Evolutionary conservation across 1,284 basidiomycete species (phyloP), one percentile per base, ranked within the genome.

Genomic region (Boletellus sp.): DNA sequence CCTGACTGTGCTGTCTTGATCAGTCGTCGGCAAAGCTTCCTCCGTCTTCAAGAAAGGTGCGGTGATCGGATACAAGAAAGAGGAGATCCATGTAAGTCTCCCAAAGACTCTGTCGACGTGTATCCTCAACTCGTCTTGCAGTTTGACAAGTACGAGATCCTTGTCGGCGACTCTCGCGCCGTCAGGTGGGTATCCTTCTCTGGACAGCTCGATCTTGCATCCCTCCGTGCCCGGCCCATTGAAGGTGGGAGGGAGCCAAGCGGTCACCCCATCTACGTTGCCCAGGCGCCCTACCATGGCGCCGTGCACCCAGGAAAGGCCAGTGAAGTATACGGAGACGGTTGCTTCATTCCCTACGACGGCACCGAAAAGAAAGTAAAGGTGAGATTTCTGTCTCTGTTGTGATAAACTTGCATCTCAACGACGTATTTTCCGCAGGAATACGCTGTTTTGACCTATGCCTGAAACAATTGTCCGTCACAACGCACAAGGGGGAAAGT

Each of bases 21-120:
- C 58, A 86, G 85, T 83, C 60, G 62, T 86, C 50, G 86, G 86
- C n/a, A 86, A 85, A 60, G 83, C 83, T 4, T 80, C 77, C 35
- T 58, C 66, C 8, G 71, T 70, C 19, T 81, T 83, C 68, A 64
- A 78, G 63, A 76, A 81, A 56, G 86, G 86, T 12, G 81, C 74
- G 30, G 76, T 80, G 37, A 76, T 89, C 53, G 84, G 85, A 11
- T 86, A 76, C 60, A 74, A 68, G 38, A 70, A 79, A 56, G 71
- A 82, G 4, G 83, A 84, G 60, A 71, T 80, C 45, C 74, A 83
- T 16, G 85, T 84, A 67, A 39, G 76, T 66, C 39, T 45, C 50
- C 21, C 22, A 35, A 42, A 32, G 37, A 33, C 18, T n/a, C 37
- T 35, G n/a, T 35, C 10, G 32, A 11, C 18, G 39, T 30, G 18